Evolutionary conservation across 129 eudicot genomes (phyloP), one percentile per base, ranked within the genome.

Genomic region (Escallonia rubra): DNA sequence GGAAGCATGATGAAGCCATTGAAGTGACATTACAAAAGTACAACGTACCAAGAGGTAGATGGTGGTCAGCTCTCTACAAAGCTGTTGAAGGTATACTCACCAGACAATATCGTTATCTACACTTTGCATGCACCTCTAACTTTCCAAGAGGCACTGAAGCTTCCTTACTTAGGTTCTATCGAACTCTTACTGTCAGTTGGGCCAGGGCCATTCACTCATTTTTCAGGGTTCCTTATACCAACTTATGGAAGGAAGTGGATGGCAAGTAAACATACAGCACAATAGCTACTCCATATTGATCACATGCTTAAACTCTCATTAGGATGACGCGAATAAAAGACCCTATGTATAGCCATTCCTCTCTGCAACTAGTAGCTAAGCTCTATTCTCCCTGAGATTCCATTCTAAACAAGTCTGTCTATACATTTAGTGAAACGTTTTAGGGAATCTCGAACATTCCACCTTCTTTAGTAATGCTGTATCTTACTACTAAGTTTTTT

Each of bases 61-160:
- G 99, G 99, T 89, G 99, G 99, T 82, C 97, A 41, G 80, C 90
- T 67, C 79, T 94, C 43, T 89, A 86, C 76, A 85, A 79, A 76
- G 85, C 89, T 39, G 84, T 94, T 12, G 99, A 94, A 87, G 95
- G 96, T 89, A 81, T 10, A 54, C 16, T 41, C 60, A 48, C 23
- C 8, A 16, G 43, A 11, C 43, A 38, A 23, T 39, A 11, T 34
- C 11, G 44, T 3, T 40, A 9, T 23, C 3, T 40, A 59, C 39
- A 57, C 41, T 9, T 16, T 59, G 43, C 12, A 23, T 16, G 34
- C 34, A 23, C 34, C 34, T 23, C 34, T 1, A 23, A 23, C 34
- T 23, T 0, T 23, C 57, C 14, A 53, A 53, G 6, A 23, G 57
- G 57, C 23, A 53, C 14, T 53, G 57, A 53, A 23, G 34, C 34